Percentiles rank a stretch among this genome's conserved stretches.
Conservation (phyloP, 192 early-diverging fungal genomes). For the Hyaloraphidium curvatum region DNA sequence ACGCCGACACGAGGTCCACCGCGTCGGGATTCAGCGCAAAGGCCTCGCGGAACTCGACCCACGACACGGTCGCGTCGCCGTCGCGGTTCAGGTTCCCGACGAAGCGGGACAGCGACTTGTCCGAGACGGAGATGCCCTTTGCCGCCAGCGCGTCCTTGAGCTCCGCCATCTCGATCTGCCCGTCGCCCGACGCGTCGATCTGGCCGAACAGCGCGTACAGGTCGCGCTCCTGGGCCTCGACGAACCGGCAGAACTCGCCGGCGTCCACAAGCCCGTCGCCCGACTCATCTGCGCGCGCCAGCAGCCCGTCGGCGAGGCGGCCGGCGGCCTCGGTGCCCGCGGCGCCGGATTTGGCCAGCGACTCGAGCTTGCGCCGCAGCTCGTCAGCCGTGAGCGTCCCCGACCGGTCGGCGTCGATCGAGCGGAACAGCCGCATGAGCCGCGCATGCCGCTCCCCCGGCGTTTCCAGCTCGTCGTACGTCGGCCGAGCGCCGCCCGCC, state of each 20-base stretch:
- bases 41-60: conserved; percentile 9
- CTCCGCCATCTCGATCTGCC: conserved; percentile 31
- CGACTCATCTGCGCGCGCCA: no score
- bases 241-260: conserved; percentile 37
- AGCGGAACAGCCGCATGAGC: no score
- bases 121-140: conserved; percentile 38
- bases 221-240: conserved; percentile 41
- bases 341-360: no score
- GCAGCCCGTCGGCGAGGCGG: no score
- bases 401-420: no score
- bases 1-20: conserved; percentile 36
- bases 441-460: no score
- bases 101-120: conserved; percentile 34
- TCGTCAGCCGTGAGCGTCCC: no score
- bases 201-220: conserved; percentile 37
- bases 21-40: conserved; percentile 37
- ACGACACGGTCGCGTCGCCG: conserved; percentile 30
- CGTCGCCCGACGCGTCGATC: conserved; percentile 38
- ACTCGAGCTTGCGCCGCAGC: no score
- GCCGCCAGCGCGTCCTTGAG: conserved; percentile 29
- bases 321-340: no score
- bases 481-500: no score
- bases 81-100: conserved; percentile 38
- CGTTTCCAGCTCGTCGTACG: no score
- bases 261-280: no score